These are phyloP conservation scores for Gonium pectorale DNA, from an alignment of 139 green algal genomes.

Conservation along the genomic window DNA sequence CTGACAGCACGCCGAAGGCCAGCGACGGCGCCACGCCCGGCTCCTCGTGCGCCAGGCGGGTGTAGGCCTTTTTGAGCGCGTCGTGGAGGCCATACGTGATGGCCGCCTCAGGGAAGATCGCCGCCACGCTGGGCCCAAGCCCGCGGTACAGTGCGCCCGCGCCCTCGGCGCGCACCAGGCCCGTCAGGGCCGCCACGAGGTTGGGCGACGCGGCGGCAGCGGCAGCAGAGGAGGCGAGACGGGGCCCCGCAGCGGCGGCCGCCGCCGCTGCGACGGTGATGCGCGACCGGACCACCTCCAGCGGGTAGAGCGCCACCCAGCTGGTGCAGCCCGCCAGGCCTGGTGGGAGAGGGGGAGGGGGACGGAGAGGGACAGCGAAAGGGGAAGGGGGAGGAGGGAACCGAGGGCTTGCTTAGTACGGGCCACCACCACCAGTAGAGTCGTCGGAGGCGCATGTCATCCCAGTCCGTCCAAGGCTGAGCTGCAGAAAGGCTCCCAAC, in stretches of 20 bases:
- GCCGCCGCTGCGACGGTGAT: conserved; percentile 57
- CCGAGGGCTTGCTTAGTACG: too few relatives aligned
- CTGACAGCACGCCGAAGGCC: conserved; percentile 63
- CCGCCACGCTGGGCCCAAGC: conserved; percentile 71
- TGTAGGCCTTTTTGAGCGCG: conserved; percentile 75
- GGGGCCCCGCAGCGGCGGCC: not conserved
- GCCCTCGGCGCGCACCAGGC: conserved; percentile 70
- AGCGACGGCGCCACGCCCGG: conserved; percentile 63
- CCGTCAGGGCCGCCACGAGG: conserved; percentile 53
- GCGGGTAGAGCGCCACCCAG: conserved; percentile 82
- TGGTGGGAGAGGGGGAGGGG: not conserved
- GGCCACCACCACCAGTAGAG: too few relatives aligned
- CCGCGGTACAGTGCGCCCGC: conserved; percentile 78
- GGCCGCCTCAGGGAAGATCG: conserved; percentile 88
- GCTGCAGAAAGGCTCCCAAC: too few relatives aligned
- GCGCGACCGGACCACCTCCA: conserved; percentile 79
- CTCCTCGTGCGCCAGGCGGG: conserved; percentile 39
- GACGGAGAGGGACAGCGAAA: not conserved
- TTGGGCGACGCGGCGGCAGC: not conserved
- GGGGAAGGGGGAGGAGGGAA: not conserved
- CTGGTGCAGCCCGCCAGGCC: conserved; percentile 75
- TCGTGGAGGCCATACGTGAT: conserved; percentile 90
- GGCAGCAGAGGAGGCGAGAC: not conserved
- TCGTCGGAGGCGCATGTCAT: too few relatives aligned
- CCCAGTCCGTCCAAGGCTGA: too few relatives aligned